Evolutionary conservation across 208 protist species (phyloP).

Genomic region (Eutreptiella sp.): DNA sequence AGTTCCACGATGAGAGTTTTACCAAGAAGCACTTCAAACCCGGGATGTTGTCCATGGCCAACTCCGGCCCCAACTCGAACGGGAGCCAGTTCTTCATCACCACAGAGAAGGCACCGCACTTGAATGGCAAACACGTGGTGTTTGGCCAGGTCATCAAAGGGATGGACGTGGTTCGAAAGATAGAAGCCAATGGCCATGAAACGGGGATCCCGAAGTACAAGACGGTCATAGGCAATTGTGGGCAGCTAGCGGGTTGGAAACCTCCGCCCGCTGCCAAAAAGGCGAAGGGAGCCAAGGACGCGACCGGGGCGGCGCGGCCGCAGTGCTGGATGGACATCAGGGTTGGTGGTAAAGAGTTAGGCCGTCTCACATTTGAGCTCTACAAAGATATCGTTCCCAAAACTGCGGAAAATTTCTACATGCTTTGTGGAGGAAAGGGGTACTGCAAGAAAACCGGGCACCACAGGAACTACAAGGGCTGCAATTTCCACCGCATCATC

Average conservation of each 20-base stretch:
- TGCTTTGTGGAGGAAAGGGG: no score
- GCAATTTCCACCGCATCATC: conserved; percentile 88
- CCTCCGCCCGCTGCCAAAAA: no score
- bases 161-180: conserved; percentile 62
- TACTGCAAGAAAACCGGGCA: conserved; percentile 33
- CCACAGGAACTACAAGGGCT: conserved; percentile 43
- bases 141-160: conserved; percentile 85
- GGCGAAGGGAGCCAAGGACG: no score
- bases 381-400: conserved; percentile 44
- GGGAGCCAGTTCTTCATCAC: conserved; percentile 88
- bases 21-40: conserved; percentile 81
- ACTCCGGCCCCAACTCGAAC: conserved; percentile 95
- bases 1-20: conserved; percentile 93
- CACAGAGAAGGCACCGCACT: conserved; percentile 64
- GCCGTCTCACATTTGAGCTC: conserved; percentile 47
- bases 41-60: conserved; percentile 96
- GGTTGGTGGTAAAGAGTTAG: conserved; percentile 38
- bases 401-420: conserved; percentile 21
- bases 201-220: conserved; percentile 59
- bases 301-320: no score
- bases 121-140: conserved; percentile 91
- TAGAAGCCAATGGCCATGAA: conserved; percentile 62
- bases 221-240: conserved; percentile 62
- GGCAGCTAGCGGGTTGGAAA: no score
- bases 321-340: no score